Base-by-base conservation (phyloP, 768 basidiomycete species). In the Gloeostereum incarnatum region DNA sequence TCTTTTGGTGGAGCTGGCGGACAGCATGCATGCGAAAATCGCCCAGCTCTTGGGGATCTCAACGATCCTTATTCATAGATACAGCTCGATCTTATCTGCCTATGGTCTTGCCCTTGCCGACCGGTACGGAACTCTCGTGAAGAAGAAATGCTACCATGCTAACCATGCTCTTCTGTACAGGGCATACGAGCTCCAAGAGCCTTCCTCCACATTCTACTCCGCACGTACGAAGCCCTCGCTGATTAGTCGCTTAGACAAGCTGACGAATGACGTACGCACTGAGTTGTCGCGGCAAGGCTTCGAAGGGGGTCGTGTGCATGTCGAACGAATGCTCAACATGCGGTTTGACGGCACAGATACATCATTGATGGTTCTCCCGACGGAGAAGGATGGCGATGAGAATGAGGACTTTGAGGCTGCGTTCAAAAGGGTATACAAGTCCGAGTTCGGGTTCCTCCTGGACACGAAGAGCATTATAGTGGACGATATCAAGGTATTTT, bases 321-420 rank as follows among this genome's bases (percentile, higher is more conserved):
- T 84, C 4, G 93, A 94, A 55, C 71, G 82, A 16, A 82, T 83
- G 79, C 63, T 90, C 31, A 91, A 91, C 51, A 91, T 91, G 88
- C 77, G 90, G 16, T 93, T 92, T 47, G 85, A 92, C 35, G 91
- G 91, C 3, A 92, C 88, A 0, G 91, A 94, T 59, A 98, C 94
- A 0, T 74, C 91, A 11, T 57, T 97, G 47, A 94, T 97, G 89
- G 75, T 91, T 8, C 62, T 89, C 9, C 75, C 82, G 0, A 51
- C 42, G 2, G 49, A 47, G 14, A 49, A 50, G 6, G 63, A 67
- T 16, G 72, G 68, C 0, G 70, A 79, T 46, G 78, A 69, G 17
- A 48, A 64, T 10, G 78, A 81, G 44, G 82, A 91, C 56, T 92
- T 84, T 53, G 80, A 80, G 47, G 69, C 66, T 2, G 86, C 81